phyloP scores from a whole-genome alignment of 345 rosid species.

The Rhizophora apiculata region DNA sequence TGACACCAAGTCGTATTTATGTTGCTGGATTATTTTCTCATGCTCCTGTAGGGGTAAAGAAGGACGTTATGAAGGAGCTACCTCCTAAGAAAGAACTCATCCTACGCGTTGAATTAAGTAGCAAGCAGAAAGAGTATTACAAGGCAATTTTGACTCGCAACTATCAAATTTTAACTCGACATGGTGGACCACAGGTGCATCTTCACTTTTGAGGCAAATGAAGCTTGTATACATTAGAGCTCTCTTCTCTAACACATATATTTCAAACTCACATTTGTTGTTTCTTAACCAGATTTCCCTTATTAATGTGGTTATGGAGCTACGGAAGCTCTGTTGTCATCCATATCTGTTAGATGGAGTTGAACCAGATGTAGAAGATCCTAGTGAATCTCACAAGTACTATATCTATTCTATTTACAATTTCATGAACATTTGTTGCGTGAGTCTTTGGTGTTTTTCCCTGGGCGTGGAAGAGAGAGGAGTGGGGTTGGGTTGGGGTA shows the following conservation, averaged over 20 bases:
- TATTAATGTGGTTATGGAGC: constrained; percentile 95
- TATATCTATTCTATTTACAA: not conserved
- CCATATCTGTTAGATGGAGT: constrained; percentile 96
- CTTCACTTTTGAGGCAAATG: constrained; percentile 17
- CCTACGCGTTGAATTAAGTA: constrained; percentile 89
- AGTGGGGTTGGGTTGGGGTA: no score
- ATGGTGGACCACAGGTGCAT: constrained; percentile 91
- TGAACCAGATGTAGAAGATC: constrained; percentile 69
- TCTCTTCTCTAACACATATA: constrained; percentile 1
- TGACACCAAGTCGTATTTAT: not conserved
- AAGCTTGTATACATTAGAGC: not conserved
- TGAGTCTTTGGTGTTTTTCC: not conserved
- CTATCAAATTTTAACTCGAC: constrained; percentile 82
- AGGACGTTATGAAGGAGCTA: constrained; percentile 96
- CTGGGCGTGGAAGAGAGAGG: no score
- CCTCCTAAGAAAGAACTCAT: constrained; percentile 99
- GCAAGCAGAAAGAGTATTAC: constrained; percentile 95
- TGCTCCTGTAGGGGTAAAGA: constrained; percentile 81
- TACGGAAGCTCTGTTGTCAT: constrained; percentile 99
- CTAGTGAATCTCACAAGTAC: constrained; percentile 77
- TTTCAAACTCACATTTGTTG: constrained; percentile 20
- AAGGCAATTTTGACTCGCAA: constrained; percentile 95
- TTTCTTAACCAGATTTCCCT: constrained; percentile 71
- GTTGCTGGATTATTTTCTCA: constrained; percentile 20
- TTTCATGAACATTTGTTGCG: not conserved